Conservation (phyloP, 805 yeast species). For the Yarrowia hollandica region DNA sequence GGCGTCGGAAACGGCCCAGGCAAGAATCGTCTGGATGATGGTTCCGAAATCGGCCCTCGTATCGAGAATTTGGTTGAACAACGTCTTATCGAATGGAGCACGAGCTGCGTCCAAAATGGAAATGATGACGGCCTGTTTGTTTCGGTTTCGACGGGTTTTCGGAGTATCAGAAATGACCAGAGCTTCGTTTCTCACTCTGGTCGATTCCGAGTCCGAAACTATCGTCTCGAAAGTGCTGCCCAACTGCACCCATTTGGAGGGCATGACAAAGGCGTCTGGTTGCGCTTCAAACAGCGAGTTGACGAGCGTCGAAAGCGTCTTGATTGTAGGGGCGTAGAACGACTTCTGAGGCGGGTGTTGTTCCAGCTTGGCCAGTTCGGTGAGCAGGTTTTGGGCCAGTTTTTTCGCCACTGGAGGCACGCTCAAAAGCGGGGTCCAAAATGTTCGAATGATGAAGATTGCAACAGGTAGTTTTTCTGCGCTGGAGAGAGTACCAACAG, state of each 20-base stretch:
- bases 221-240: slow-evolving; percentile 37
- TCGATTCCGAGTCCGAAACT: slow-evolving; percentile 29
- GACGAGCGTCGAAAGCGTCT: slow-evolving; percentile 33
- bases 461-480: slow-evolving; percentile 49
- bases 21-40: slow-evolving; percentile 34
- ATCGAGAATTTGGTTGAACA: slow-evolving; percentile 4
- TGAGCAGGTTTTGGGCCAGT: slow-evolving; percentile 50
- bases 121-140: slow-evolving; percentile 25
- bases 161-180: slow-evolving; percentile 35
- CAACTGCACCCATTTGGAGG: slow-evolving; percentile 38
- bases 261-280: slow-evolving; percentile 41
- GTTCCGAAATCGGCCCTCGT: slow-evolving; percentile 30
- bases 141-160: slow-evolving; percentile 33
- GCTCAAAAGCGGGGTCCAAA: slow-evolving; percentile 67
- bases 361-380: no score
- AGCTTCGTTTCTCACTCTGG: slow-evolving; percentile 35
- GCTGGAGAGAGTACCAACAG: slow-evolving; percentile 25
- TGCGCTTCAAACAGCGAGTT: slow-evolving; percentile 34
- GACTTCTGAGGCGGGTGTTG: no score
- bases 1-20: slow-evolving; percentile 37
- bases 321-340: slow-evolving; percentile 28
- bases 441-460: slow-evolving; percentile 57
- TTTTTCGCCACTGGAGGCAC: slow-evolving; percentile 61
- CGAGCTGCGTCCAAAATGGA: background rate
- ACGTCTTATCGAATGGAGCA: background rate